These are phyloP conservation scores for Eucalyptus viminalis DNA, from an alignment of 345 rosid genomes.

Conservation along the genomic window DNA sequence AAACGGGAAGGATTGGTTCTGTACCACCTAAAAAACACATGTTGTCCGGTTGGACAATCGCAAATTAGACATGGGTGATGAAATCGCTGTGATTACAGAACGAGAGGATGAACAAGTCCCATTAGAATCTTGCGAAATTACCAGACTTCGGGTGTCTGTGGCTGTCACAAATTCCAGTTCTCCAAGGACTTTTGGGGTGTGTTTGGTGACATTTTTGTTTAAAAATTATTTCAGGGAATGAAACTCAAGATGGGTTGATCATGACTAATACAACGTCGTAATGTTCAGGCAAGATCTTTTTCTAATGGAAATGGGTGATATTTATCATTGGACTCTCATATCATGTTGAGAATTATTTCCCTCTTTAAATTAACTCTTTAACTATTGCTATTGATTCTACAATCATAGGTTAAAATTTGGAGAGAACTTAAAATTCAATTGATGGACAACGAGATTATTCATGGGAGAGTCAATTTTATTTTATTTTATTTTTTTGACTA, in stretches of 20 bases:
- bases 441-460: neutral
- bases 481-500: no score
- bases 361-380: neutral
- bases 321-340: neutral
- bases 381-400: neutral
- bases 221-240: no score
- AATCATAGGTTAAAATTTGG: neutral
- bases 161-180: neutral
- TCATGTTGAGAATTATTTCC: neutral
- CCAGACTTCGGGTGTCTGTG: neutral
- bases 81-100: neutral
- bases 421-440: neutral
- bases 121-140: neutral
- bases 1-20: neutral
- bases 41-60: neutral
- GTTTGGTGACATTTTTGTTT: fast-evolving
- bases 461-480: neutral
- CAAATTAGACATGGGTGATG: neutral
- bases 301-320: no score
- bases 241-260: no score
- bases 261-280: no score
- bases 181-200: neutral
- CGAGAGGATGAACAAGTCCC: neutral
- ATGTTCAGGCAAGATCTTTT: no score
- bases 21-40: neutral